Evolutionary conservation across 2,329 filamentous ascomycete species (phyloP), one percentile per base, ranked within the genome.

Genomic region (Penicillium frequentans): DNA sequence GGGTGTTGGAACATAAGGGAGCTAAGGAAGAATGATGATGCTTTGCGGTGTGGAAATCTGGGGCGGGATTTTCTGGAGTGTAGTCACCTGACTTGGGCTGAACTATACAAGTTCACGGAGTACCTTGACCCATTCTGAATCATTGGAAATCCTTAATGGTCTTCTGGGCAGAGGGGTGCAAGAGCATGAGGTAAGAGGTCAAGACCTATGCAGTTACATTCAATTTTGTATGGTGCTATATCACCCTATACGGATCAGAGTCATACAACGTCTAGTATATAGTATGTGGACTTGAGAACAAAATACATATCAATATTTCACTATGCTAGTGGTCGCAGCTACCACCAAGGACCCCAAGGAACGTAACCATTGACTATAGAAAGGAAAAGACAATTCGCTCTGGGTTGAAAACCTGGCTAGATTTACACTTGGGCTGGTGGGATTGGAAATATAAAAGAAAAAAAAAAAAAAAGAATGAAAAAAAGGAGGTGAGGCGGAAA

Each of bases 391-490:
- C 26, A 29, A 24, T 50, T 29, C 6, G n/a, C 19, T 29, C 26
- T 49, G n/a, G 16, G n/a, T 50, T 26, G 16, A 27, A 29, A 35
- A 29, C 43, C 44, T 31, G 14, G 37, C 48, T 58, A 58, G 44
- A 58, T 55, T 55, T 58, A 58, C 56, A 58, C 31, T 33, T 47
- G 21, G n/a, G 26, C 11, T 39, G n/a, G 16, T 13, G 11, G 19
- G n/a, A 35, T 9, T 26, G 13, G 47, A 11, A 24, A 24, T 4
- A 24, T 3, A 6, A 24, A 6, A 7, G 13, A 39, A 35, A 33
- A 37, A 45, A 31, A 37, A 49, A 27, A 44, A 13, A 42, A 48
- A 31, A 29, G n/a, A 37, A 19, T 19, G 14, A 52, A 29, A 23
- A 29, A 37, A 14, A n/a, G 9, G 16, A 16, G 35, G 6, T 7